Evolutionary conservation across 2,329 filamentous ascomycete genomes (phyloP).

Genomic region (Kalaharituber pfeilii): DNA sequence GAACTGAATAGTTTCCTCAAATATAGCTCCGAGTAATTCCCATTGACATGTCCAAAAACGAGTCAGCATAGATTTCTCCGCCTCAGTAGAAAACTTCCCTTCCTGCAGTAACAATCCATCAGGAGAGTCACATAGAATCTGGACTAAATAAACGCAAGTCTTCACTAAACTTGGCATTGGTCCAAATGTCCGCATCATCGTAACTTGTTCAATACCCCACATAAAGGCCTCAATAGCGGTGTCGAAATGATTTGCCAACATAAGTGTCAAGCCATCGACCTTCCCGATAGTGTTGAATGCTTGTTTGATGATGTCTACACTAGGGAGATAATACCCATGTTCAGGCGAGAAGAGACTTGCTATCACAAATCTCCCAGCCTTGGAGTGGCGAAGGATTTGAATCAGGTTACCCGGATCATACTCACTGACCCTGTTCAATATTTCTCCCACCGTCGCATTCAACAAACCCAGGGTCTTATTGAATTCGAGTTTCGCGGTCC

Average conservation of each 20-base stretch:
- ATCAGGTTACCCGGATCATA: slow-evolving; percentile 54
- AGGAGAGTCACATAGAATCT: slow-evolving; percentile 46
- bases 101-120: slow-evolving; percentile 40
- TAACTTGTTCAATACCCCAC: slow-evolving; percentile 39
- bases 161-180: slow-evolving; percentile 44
- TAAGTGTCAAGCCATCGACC: slow-evolving; percentile 44
- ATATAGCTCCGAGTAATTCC: slow-evolving; percentile 63
- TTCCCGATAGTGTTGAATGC: slow-evolving; percentile 41
- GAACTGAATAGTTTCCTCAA: slow-evolving; percentile 70
- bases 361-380: slow-evolving; percentile 48
- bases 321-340: slow-evolving; percentile 58
- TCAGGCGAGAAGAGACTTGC: slow-evolving; percentile 68
- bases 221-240: slow-evolving; percentile 41
- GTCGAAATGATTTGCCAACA: slow-evolving; percentile 40
- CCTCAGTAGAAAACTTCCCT: slow-evolving; percentile 38
- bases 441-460: slow-evolving; percentile 46
- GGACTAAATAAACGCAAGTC: slow-evolving; percentile 43
- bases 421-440: slow-evolving; percentile 63
- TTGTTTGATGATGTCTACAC: slow-evolving; percentile 61
- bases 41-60: slow-evolving; percentile 75
- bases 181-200: slow-evolving; percentile 40
- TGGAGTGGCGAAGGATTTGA: slow-evolving; percentile 49
- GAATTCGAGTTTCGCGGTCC: slow-evolving; percentile 45
- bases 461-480: slow-evolving; percentile 52
- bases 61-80: slow-evolving; percentile 47